Evolutionary conservation across 805 yeast genomes (phyloP).

Genomic region (Wickerhamiella azymoides): DNA sequence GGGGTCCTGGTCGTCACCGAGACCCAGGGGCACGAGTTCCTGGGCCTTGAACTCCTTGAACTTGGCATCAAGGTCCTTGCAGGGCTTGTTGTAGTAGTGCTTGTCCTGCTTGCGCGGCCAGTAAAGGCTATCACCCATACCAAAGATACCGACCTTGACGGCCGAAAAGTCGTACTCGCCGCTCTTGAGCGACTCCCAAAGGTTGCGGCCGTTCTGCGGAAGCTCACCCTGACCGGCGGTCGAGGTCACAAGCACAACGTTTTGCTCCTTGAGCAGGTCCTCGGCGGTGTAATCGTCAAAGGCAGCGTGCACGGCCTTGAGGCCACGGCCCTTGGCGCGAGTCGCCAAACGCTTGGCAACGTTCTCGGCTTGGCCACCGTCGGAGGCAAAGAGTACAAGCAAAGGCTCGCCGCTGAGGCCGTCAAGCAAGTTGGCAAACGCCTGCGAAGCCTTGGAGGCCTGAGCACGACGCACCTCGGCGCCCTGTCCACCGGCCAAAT

Average conservation of each 20-base stretch:
- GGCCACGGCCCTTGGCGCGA: slow-evolving; percentile 69
- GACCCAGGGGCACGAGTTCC: slow-evolving; percentile 58
- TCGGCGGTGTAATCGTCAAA: slow-evolving; percentile 64
- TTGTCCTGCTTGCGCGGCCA: slow-evolving; percentile 97
- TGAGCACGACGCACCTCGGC: slow-evolving; percentile 47
- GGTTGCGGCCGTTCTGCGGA: slow-evolving; percentile 65
- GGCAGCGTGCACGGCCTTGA: slow-evolving; percentile 48
- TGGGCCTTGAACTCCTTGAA: slow-evolving; percentile 60
- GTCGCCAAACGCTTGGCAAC: slow-evolving; percentile 67
- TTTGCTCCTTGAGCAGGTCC: slow-evolving; percentile 56
- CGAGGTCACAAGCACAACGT: slow-evolving; percentile 54
- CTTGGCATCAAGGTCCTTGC: slow-evolving; percentile 54
- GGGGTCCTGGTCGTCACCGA: slow-evolving; percentile 96
- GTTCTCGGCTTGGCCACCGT: slow-evolving; percentile 77
- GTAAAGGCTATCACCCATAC: slow-evolving; percentile 71
- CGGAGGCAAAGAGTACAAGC: slow-evolving; percentile 76
- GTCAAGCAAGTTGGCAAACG: slow-evolving; percentile 62
- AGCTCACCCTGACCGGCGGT: slow-evolving; percentile 83
- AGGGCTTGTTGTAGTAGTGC: slow-evolving; percentile 87
- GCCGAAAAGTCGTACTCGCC: slow-evolving; percentile 52
- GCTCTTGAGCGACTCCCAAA: slow-evolving; percentile 59
- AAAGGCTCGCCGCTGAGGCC: slow-evolving; percentile 89
- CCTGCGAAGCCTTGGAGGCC: slow-evolving; percentile 55
- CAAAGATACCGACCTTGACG: slow-evolving; percentile 50
- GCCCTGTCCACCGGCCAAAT: slow-evolving; percentile 49